Evolutionary conservation across 2,329 filamentous ascomycete species (phyloP).

Genomic region (Microdochium paspali): DNA sequence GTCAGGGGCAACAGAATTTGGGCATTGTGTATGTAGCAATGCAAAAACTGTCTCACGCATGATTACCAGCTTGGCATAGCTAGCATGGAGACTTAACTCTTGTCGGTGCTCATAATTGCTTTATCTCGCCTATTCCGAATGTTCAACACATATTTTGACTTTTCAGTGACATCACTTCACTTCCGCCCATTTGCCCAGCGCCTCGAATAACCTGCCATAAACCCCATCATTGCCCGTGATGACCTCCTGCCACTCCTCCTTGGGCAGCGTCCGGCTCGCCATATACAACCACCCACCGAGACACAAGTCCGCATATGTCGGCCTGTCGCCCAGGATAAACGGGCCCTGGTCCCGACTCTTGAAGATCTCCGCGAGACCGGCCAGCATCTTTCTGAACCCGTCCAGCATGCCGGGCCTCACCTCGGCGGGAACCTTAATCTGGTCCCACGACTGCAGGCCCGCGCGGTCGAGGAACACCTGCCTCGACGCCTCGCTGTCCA

Average conservation of each 20-base stretch:
- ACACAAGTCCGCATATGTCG: background rate
- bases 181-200: background rate
- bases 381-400: constrained; percentile 56
- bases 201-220: background rate
- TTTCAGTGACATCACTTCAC: too few species aligned
- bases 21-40: too few species aligned
- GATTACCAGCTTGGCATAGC: too few species aligned
- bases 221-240: background rate
- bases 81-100: too few species aligned
- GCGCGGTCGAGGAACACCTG: constrained; percentile 39
- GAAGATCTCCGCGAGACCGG: constrained; percentile 17
- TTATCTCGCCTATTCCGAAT: too few species aligned
- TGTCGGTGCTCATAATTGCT: too few species aligned
- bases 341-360: background rate
- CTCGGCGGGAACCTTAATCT: constrained; percentile 11
- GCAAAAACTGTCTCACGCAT: too few species aligned
- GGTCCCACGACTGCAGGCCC: constrained; percentile 32
- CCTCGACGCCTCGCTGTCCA: constrained; percentile 35
- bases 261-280: background rate
- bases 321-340: background rate
- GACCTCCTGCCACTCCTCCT: background rate
- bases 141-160: too few species aligned
- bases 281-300: background rate
- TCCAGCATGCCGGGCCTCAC: constrained; percentile 30
- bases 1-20: too few species aligned